A percentile compares a stretch with the other conserved stretches of the same genome.
These are phyloP conservation scores for Saccharomycopsis schoenii DNA, from an alignment of 805 yeast genomes.

Conservation along the genomic window DNA sequence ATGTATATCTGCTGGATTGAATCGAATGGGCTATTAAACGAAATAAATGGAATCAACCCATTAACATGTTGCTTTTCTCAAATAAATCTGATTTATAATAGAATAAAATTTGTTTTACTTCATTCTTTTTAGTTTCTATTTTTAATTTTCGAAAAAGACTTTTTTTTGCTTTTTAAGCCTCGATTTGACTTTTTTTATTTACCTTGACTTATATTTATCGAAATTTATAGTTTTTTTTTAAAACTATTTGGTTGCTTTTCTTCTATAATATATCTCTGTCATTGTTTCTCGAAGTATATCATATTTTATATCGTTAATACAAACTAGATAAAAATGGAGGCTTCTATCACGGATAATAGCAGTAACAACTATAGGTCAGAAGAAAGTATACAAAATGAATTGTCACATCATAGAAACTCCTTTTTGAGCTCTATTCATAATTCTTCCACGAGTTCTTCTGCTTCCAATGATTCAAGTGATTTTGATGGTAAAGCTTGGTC, in stretches of 20 bases:
- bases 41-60: no score
- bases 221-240: no score
- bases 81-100: no score
- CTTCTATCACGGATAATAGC: no score
- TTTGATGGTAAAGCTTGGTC: conserved; percentile 2
- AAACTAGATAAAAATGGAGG: no score
- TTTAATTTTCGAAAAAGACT: background rate
- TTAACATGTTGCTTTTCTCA: background rate
- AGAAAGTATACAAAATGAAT: background rate
- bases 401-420: background rate
- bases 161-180: background rate
- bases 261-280: no score
- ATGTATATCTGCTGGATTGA: background rate
- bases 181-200: background rate
- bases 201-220: background rate
- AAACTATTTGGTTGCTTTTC: no score
- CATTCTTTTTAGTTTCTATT: background rate
- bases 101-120: no score
- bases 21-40: background rate
- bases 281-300: no score
- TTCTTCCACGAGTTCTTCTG: background rate
- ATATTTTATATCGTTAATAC: no score
- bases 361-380: background rate
- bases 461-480: background rate
- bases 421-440: background rate